Evolutionary conservation across 371 early-diverging fungal genomes (phyloP).

Genomic region (Mortierella sp.): DNA sequence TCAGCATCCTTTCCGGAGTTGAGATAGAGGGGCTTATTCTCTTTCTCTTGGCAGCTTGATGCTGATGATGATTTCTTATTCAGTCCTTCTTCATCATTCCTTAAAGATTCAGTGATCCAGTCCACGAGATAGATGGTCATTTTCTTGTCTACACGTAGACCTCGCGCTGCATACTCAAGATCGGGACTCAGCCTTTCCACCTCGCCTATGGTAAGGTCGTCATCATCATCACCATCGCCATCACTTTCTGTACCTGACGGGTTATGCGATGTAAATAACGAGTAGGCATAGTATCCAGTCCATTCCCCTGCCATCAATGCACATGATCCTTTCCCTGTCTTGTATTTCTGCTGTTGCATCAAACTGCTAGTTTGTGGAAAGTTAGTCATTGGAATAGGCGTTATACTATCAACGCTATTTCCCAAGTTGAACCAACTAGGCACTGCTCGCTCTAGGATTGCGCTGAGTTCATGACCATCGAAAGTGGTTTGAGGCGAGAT

Average conservation of each 20-base stretch:
- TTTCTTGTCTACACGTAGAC: conserved; percentile 9
- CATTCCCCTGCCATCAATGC: conserved; percentile 8
- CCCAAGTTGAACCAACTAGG: conserved; percentile 28
- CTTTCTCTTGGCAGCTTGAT: background rate
- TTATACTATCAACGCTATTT: background rate
- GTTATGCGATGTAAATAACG: background rate
- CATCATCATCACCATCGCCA: background rate
- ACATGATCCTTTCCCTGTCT: background rate
- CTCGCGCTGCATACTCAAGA: conserved; percentile 10
- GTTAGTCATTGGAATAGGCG: conserved; percentile 13
- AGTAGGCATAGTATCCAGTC: conserved; percentile 27
- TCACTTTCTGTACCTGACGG: background rate
- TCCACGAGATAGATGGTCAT: conserved; percentile 14
- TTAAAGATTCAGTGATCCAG: conserved; percentile 8
- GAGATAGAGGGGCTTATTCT: background rate
- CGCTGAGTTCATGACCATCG: background rate
- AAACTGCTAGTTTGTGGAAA: background rate
- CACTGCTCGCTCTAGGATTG: background rate
- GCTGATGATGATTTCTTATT: background rate
- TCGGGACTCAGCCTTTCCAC: background rate
- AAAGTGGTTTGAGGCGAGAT: background rate
- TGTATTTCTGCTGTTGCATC: background rate
- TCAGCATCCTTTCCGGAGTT: background rate
- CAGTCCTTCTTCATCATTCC: background rate
- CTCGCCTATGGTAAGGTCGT: background rate